Evolutionary conservation across 345 rosid genomes (phyloP).

Genomic region (Syzygium aromaticum): DNA sequence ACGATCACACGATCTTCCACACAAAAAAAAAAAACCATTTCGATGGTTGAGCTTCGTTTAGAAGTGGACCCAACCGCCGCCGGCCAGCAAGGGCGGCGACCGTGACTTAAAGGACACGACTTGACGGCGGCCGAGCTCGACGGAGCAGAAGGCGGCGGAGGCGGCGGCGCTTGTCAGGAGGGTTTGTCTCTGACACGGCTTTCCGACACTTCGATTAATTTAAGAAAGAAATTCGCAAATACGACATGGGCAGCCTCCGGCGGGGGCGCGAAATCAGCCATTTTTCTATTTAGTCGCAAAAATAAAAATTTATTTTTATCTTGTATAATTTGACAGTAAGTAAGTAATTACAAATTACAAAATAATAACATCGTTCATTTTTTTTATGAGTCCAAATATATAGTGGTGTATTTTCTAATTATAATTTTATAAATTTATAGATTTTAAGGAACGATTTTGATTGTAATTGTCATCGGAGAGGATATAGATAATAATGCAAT

Average conservation of each 20-base stretch:
- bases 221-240: not conserved
- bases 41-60: not conserved
- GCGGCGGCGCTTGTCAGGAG: not conserved
- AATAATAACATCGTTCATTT: too few relatives aligned
- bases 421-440: not conserved
- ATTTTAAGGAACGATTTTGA: not conserved
- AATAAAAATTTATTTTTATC: not conserved
- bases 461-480: not conserved
- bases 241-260: not conserved
- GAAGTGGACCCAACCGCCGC: not conserved
- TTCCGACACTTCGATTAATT: not conserved
- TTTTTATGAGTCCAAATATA: not conserved
- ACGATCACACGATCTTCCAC: not conserved
- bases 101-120: not conserved
- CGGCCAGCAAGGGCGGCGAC: not conserved
- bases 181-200: not conserved
- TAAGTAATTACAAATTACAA: too few relatives aligned
- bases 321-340: not conserved
- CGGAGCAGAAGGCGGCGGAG: not conserved
- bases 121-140: not conserved
- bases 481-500: not conserved
- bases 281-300: not conserved
- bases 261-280: not conserved
- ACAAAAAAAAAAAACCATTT: not conserved
- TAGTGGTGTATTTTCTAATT: not conserved